A percentile compares a stretch with the other conserved stretches of the same genome.
These are phyloP conservation scores for Aspergillus transmontanensis DNA, from an alignment of 2,329 filamentous ascomycete species.

Conservation along the genomic window DNA sequence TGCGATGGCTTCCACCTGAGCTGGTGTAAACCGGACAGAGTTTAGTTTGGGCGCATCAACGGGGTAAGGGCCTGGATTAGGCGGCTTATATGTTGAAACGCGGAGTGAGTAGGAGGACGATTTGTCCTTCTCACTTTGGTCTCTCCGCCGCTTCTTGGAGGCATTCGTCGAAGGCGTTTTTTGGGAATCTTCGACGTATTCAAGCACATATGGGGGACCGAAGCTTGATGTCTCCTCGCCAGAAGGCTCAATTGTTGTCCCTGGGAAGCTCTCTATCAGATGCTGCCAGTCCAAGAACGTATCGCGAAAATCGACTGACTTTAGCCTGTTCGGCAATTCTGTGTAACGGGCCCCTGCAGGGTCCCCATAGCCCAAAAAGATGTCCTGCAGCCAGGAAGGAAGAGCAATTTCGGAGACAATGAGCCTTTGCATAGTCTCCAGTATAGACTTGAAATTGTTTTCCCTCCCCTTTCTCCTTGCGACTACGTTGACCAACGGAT, in stretches of 20 bases:
- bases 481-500: constrained; percentile 82
- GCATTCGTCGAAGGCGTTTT: constrained; percentile 59
- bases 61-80: constrained; percentile 87
- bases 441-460: constrained; percentile 94
- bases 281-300: constrained; percentile 97
- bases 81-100: constrained; percentile 86
- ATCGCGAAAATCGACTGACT: constrained; percentile 84
- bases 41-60: constrained; percentile 82
- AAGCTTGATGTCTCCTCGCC: constrained; percentile 73
- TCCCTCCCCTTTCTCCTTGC: constrained; percentile 81
- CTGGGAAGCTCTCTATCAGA: constrained; percentile 84
- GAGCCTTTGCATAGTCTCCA: constrained; percentile 87
- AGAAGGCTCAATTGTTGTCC: constrained; percentile 78
- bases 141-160: constrained; percentile 85
- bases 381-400: constrained; percentile 90
- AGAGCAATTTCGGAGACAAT: constrained; percentile 82
- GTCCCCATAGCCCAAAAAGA: constrained; percentile 96
- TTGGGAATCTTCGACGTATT: constrained; percentile 60
- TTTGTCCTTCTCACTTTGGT: constrained; percentile 67
- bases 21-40: constrained; percentile 81
- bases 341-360: constrained; percentile 85
- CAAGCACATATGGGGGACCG: constrained; percentile 83
- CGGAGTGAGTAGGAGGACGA: constrained; percentile 68
- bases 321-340: constrained; percentile 74
- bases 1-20: constrained; percentile 88